Conservation (phyloP, 805 yeast species). For the Blastobotrys muscicola region DNA sequence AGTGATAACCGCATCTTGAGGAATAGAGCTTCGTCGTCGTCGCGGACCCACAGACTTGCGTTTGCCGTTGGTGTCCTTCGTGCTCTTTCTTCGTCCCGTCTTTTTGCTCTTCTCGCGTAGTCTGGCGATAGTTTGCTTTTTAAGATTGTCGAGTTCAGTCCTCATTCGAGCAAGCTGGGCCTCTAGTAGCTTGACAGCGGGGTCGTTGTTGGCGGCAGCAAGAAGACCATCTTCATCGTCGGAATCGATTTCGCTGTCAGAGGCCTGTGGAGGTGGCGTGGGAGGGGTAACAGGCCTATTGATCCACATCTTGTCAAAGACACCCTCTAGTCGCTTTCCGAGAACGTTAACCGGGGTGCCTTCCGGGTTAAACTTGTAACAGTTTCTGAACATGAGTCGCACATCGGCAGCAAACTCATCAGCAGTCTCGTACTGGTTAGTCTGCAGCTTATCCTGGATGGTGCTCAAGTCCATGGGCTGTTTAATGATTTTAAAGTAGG, state of each 20-base stretch:
- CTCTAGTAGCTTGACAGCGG: conserved; percentile 84
- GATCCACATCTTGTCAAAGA: conserved; percentile 81
- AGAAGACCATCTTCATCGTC: conserved; percentile 27
- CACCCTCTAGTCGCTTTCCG: conserved; percentile 86
- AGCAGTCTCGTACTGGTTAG: conserved; percentile 81
- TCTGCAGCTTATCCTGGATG: conserved; percentile 65
- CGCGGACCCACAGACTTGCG: conserved; percentile 8
- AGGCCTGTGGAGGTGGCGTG: conserved; percentile 41
- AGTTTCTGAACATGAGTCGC: conserved; percentile 74
- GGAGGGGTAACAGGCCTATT: conserved; percentile 67
- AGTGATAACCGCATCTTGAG: conserved; percentile 43
- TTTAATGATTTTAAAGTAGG: conserved; percentile 76
- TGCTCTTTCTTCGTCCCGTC: conserved; percentile 41
- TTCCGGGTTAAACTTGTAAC: conserved; percentile 89
- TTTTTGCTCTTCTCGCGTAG: conserved; percentile 35
- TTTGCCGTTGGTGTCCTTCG: conserved; percentile 26
- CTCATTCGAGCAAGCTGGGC: conserved; percentile 81
- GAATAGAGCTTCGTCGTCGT: conserved; percentile 9
- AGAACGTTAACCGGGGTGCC: conserved; percentile 93
- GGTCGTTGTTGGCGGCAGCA: conserved; percentile 60
- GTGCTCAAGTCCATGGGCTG: conserved; percentile 95
- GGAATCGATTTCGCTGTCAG: conserved; percentile 32
- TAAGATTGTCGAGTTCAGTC: conserved; percentile 71
- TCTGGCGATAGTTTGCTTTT: conserved; percentile 37
- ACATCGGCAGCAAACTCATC: conserved; percentile 82